Conservation (phyloP, 257 asterid species). For the Coffea eugenioides region DNA sequence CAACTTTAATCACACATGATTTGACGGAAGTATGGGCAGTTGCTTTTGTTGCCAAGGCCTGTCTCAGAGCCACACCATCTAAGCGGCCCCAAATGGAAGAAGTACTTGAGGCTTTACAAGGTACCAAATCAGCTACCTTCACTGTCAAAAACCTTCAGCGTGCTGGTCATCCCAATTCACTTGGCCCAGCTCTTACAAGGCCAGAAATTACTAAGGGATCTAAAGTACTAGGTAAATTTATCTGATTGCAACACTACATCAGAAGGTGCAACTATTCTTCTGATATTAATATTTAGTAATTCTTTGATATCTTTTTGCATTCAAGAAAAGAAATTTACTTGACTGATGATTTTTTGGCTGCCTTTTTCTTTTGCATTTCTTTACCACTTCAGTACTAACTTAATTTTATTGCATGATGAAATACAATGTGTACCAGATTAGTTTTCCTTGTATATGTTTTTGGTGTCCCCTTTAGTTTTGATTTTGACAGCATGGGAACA, state of each 20-base stretch:
- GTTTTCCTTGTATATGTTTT: background rate
- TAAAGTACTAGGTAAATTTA: background rate
- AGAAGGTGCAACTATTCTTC: background rate
- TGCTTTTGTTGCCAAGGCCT: conserved; percentile 8
- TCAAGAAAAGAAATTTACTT: background rate
- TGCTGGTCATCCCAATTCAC: conserved; percentile 40
- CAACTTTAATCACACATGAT: background rate
- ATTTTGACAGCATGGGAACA: background rate
- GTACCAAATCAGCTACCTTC: conserved; percentile 50
- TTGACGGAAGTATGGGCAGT: background rate
- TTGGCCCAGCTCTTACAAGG: conserved; percentile 46
- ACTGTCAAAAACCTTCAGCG: conserved; percentile 64
- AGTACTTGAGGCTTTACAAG: conserved; percentile 67
- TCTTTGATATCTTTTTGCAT: background rate
- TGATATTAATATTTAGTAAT: no score
- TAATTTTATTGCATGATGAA: background rate
- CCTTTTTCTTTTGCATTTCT: background rate
- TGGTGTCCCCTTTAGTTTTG: background rate
- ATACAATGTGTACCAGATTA: background rate
- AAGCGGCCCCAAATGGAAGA: conserved; percentile 58
- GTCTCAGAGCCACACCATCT: background rate
- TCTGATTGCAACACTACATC: background rate
- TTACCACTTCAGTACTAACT: background rate
- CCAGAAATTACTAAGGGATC: background rate
- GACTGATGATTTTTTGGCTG: background rate